phyloP scores from a whole-genome alignment of 2,329 filamentous ascomycete genomes.

The Fusarium cicatricum region DNA sequence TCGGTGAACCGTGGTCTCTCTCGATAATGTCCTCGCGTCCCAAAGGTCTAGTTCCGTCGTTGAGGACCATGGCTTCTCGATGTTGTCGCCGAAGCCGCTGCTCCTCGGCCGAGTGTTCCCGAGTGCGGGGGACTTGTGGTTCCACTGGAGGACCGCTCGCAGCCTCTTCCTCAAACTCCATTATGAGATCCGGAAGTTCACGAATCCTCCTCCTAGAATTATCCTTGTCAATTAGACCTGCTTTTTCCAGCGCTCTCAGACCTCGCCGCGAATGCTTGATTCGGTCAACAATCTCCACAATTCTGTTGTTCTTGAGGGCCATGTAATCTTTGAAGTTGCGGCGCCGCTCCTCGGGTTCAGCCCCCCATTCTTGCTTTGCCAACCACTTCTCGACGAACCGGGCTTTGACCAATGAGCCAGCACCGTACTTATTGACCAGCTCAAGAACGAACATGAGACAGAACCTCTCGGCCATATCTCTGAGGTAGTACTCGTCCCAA shows the following conservation, averaged over 20 bases:
- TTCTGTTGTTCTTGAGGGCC: slow-evolving; percentile 58
- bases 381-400: slow-evolving; percentile 78
- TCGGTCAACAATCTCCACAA: slow-evolving; percentile 60
- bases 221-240: slow-evolving; percentile 54
- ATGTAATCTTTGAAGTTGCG: slow-evolving; percentile 63
- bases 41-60: slow-evolving; percentile 81
- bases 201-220: slow-evolving; percentile 41
- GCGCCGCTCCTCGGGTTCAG: slow-evolving; percentile 59
- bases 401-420: slow-evolving; percentile 66
- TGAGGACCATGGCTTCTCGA: slow-evolving; percentile 89
- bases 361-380: slow-evolving; percentile 75
- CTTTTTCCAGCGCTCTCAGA: slow-evolving; percentile 59
- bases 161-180: slow-evolving; percentile 45
- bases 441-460: slow-evolving; percentile 66
- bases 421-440: slow-evolving; percentile 67
- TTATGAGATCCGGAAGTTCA: slow-evolving; percentile 45
- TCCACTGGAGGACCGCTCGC: slow-evolving; percentile 37
- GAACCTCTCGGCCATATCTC: slow-evolving; percentile 68
- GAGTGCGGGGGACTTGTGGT: slow-evolving; percentile 43
- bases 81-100: slow-evolving; percentile 77
- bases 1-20: slow-evolving; percentile 56
- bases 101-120: slow-evolving; percentile 70
- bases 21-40: slow-evolving; percentile 82
- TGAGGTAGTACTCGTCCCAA: slow-evolving; percentile 70
- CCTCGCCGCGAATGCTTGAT: slow-evolving; percentile 61